These are phyloP conservation scores for Hemileccinum rubropunctum DNA, from an alignment of 768 basidiomycete species.

Conservation along the genomic window DNA sequence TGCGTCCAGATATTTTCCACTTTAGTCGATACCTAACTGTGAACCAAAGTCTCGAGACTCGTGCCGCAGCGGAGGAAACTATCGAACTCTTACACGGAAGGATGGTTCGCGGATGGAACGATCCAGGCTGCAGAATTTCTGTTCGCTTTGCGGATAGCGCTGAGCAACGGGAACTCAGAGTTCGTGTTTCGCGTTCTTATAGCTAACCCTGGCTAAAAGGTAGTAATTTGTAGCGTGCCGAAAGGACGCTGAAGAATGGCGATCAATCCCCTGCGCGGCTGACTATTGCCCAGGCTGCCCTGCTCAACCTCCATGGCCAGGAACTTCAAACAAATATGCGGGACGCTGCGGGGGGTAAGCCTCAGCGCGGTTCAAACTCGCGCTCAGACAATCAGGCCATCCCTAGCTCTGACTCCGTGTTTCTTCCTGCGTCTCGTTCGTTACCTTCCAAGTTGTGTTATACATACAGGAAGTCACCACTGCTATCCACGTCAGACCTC, in stretches of 20 bases:
- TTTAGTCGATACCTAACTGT: background rate
- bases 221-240: conserved; percentile 46
- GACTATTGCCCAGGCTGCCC: conserved; percentile 75
- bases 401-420: background rate
- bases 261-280: conserved; percentile 62
- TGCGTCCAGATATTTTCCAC: conserved; percentile 28
- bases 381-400: conserved; percentile 1
- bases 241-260: conserved; percentile 57
- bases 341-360: conserved; percentile 5
- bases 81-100: conserved; percentile 77
- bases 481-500: conserved; percentile 12
- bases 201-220: background rate
- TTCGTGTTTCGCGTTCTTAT: conserved; percentile 33
- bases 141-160: conserved; percentile 78
- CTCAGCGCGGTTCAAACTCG: conserved; percentile 6
- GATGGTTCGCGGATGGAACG: conserved; percentile 78
- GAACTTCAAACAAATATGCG: conserved; percentile 36
- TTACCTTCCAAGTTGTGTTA: conserved; percentile 22
- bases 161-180: conserved; percentile 75
- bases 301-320: conserved; percentile 73
- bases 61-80: conserved; percentile 70
- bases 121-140: conserved; percentile 71
- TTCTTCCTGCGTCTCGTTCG: conserved; percentile 17
- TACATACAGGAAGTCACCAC: conserved; percentile 15
- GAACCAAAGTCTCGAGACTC: conserved; percentile 59